Percentiles rank a stretch among this genome's conserved stretches.
Conservation (phyloP, 257 asterid species). For the Solanum ossicruentum region DNA sequence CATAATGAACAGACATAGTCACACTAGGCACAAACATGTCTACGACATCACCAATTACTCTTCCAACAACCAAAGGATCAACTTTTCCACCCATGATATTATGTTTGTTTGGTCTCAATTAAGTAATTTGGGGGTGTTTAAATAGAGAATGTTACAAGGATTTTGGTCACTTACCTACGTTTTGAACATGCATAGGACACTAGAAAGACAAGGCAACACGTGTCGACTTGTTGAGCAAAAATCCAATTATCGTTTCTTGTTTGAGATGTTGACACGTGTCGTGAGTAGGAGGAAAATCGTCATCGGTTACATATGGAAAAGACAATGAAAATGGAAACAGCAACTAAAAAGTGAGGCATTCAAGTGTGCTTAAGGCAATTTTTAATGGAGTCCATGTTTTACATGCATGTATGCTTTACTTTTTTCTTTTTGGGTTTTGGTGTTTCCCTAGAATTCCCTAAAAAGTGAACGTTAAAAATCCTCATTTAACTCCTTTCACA, state of each 20-base stretch:
- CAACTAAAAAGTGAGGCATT: not conserved
- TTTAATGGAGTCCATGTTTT: not conserved
- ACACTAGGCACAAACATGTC: conserved; percentile 52
- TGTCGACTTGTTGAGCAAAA: conserved; percentile 1
- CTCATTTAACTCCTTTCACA: not conserved
- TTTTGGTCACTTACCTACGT: conserved; percentile 11
- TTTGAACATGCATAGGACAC: conserved; percentile 38
- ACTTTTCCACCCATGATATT: conserved; percentile 18
- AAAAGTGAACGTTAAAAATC: not conserved
- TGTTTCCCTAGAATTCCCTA: not conserved
- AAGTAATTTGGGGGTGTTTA: not conserved
- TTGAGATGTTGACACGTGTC: not conserved
- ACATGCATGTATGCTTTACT: not conserved
- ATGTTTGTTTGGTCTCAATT: not conserved
- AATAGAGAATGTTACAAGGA: not conserved
- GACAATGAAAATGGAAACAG: not conserved
- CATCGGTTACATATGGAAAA: not conserved
- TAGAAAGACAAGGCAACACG: conserved; percentile 23
- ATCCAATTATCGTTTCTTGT: not conserved
- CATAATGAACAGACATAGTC: conserved; percentile 38
- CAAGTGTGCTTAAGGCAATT: not conserved
- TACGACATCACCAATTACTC: conserved; percentile 61
- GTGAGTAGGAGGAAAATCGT: not conserved
- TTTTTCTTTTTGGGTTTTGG: no score
- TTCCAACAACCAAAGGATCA: conserved; percentile 45